Evolutionary conservation across 192 early-diverging fungal genomes (phyloP), one percentile per base, ranked within the genome.

Genomic region (Coemansia asiatica): DNA sequence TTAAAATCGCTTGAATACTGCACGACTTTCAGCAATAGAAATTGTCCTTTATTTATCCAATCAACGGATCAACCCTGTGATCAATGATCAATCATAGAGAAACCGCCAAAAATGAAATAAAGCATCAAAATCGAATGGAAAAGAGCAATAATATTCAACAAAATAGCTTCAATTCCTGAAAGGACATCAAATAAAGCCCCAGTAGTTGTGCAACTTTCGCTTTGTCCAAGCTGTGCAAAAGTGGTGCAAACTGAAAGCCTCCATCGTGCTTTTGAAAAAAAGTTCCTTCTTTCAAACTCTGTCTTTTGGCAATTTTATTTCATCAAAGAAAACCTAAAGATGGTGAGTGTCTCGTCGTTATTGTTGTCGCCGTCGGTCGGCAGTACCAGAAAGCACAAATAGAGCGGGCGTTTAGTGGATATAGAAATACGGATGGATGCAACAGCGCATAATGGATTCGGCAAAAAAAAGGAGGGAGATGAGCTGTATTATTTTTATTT

Each of bases 271-370:
- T 51, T 49, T 33, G 31, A 33, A 48, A n/a, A 26, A 28, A 13
- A 18, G 55, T 56, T 70, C 68, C 50, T 57, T 70, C 68, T 70
- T 64, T 70, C 67, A 69, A 44, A 51, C 56, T 70, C 68, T 59
- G 56, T 70, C 55, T 60, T 63, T 58, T 40, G 67, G 61, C 61
- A 70, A 56, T 27, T 29, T 22, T 63, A 68, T 56, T 59, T 70
- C 44, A 40, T 59, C 61, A 38, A 64, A 46, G 21, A 26, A 25
- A 50, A 33, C 36, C 54, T 63, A 62, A 70, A 57, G 68, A 70
- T 70, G 68, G 68, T 70, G 61, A 70, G 68, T 70, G 21, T 53
- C 23, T 33, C 2, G 53, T 44, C n/a, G 19, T 53, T 50, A 10
- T 29, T 47, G 21, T 56, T 19, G 6, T 1, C 22, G 16, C n/a